phyloP scores from a whole-genome alignment of 192 early-diverging fungal species.

The Coemansia sp. region DNA sequence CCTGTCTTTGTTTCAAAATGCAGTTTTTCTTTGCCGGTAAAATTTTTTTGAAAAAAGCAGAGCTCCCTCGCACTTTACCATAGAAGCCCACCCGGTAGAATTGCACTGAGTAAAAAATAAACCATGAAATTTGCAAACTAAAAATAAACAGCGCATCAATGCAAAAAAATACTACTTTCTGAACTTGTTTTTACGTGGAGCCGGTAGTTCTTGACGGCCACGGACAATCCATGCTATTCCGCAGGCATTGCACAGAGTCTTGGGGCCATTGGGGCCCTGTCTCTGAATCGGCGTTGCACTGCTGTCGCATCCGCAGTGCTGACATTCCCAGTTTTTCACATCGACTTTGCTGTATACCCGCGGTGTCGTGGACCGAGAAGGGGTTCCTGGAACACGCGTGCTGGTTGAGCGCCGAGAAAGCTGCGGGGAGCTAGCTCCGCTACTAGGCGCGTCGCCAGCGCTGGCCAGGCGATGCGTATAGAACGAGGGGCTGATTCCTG shows the following conservation, averaged over 20 bases:
- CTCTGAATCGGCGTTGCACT: slow-evolving; percentile 53
- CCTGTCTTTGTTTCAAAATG: too few relatives aligned
- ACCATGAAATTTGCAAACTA: too few relatives aligned
- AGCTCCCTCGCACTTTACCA: too few relatives aligned
- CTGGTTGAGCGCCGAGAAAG: slow-evolving; percentile 21
- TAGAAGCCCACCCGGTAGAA: too few relatives aligned
- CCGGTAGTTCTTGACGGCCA: slow-evolving; percentile 47
- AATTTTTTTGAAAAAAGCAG: too few relatives aligned
- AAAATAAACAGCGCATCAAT: not conserved
- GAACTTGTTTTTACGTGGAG: slow-evolving; percentile 46
- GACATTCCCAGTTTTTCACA: slow-evolving; percentile 44
- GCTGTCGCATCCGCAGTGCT: slow-evolving; percentile 51
- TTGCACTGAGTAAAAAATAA: too few relatives aligned
- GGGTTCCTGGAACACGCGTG: slow-evolving; percentile 25
- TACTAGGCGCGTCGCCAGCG: slow-evolving; percentile 28
- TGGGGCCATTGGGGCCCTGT: slow-evolving; percentile 60
- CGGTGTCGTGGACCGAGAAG: slow-evolving; percentile 39
- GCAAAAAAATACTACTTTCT: slow-evolving; percentile 27
- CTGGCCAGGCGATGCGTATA: slow-evolving; percentile 34
- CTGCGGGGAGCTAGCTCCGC: slow-evolving; percentile 44
- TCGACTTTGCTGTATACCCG: slow-evolving; percentile 44
- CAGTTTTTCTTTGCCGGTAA: too few relatives aligned
- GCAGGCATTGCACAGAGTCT: slow-evolving; percentile 65
- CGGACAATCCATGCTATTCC: slow-evolving; percentile 59
- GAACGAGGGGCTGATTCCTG: slow-evolving; percentile 40